Percentiles rank a stretch among this genome's conserved stretches.
These are phyloP conservation scores for Solanum pinnatisectum DNA, from an alignment of 257 asterid genomes.

Conservation along the genomic window DNA sequence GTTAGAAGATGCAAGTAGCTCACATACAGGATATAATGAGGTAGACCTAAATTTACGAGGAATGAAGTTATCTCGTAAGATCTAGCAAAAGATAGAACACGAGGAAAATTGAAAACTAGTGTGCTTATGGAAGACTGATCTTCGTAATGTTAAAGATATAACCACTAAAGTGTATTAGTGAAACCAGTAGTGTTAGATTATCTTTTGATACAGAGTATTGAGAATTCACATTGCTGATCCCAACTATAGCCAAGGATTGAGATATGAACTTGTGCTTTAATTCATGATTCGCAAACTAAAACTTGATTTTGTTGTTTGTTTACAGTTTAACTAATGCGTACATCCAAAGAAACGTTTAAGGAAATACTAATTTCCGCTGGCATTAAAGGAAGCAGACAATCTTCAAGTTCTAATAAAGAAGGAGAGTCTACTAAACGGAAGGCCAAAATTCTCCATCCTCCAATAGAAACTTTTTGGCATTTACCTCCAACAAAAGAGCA, in stretches of 20 bases:
- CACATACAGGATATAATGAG: neutral
- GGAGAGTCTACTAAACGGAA: slow-evolving; percentile 9
- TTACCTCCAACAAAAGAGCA: slow-evolving; percentile 17
- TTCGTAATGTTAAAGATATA: neutral
- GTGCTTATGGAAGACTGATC: neutral
- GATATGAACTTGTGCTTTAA: neutral
- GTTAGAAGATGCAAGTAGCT: neutral
- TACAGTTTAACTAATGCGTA: slow-evolving; percentile 27
- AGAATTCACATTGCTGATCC: neutral
- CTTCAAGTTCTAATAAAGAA: slow-evolving; percentile 4
- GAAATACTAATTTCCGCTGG: slow-evolving; percentile 29
- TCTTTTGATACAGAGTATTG: neutral
- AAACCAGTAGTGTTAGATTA: neutral
- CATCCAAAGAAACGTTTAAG: slow-evolving; percentile 27
- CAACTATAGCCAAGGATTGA: neutral
- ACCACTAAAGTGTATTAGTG: neutral
- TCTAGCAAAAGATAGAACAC: neutral
- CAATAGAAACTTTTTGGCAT: slow-evolving; percentile 48
- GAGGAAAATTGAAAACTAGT: neutral
- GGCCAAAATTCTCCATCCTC: slow-evolving; percentile 28
- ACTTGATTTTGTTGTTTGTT: neutral
- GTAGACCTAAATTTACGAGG: neutral
- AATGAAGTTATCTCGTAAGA: neutral
- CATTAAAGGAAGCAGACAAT: slow-evolving; percentile 8
- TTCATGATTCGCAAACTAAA: neutral